phyloP scores from a whole-genome alignment of 225 moss, liverwort and hornwort species.

The Physcomitrellopsis africana region DNA sequence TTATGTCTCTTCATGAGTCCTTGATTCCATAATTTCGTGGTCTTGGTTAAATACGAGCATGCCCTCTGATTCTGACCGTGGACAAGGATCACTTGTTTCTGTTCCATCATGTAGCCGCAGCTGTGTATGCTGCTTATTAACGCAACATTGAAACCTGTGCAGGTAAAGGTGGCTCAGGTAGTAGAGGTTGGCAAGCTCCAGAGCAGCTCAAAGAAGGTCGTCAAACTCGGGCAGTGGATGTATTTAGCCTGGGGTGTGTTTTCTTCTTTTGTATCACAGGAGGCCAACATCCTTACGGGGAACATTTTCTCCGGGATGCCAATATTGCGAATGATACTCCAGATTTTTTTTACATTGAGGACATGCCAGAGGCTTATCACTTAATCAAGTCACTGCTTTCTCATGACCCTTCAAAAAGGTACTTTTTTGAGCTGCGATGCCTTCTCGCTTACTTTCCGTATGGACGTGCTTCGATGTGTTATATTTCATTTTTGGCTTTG shows the following conservation, averaged over 20 bases:
- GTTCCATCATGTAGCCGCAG: neutral
- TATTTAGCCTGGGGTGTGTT: slow-evolving; percentile 94
- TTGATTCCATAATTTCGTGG: neutral
- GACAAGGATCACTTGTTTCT: no score
- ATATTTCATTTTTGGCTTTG: neutral
- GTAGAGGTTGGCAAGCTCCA: slow-evolving; percentile 98
- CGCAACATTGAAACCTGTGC: slow-evolving; percentile 30
- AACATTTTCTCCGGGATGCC: slow-evolving; percentile 80
- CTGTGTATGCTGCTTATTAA: neutral
- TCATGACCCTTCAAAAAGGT: slow-evolving; percentile 67
- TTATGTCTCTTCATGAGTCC: neutral
- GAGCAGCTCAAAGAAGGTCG: slow-evolving; percentile 90
- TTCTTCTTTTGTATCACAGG: slow-evolving; percentile 92
- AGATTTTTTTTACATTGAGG: slow-evolving; percentile 77
- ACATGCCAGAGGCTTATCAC: slow-evolving; percentile 83
- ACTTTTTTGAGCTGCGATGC: slow-evolving; percentile 15
- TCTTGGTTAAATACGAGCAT: neutral
- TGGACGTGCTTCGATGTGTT: slow-evolving; percentile 2
- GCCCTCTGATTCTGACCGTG: neutral
- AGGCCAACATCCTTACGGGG: slow-evolving; percentile 92
- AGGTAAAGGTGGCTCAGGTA: slow-evolving; percentile 88
- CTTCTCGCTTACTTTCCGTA: neutral
- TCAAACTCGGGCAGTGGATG: slow-evolving; percentile 90
- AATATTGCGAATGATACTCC: slow-evolving; percentile 77
- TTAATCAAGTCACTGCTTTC: slow-evolving; percentile 73